Conservation (phyloP, 2,329 filamentous ascomycete species). For the Clathrospora elynae region DNA sequence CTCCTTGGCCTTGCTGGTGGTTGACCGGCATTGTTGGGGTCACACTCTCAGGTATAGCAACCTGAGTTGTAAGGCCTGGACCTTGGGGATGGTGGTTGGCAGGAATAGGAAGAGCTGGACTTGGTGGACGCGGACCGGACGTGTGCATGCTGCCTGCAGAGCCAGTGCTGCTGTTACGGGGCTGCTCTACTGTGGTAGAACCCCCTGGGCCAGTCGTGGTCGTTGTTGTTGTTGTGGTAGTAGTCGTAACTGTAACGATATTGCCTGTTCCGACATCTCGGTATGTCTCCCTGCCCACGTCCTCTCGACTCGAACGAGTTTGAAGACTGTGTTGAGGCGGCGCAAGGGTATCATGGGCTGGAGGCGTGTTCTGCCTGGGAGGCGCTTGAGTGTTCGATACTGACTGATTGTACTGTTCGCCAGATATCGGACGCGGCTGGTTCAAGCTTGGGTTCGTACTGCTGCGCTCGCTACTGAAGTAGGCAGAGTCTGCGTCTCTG, state of each 20-base stretch:
- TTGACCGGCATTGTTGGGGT: constrained; percentile 12
- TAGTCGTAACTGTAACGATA: constrained; percentile 44
- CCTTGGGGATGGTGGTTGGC: constrained; percentile 19
- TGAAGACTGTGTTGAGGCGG: constrained; percentile 23
- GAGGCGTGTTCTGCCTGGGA: constrained; percentile 10
- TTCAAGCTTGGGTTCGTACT: constrained; percentile 43
- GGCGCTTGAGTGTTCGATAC: constrained; percentile 23
- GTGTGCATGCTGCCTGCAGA: constrained; percentile 37
- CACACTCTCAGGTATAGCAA: constrained; percentile 14
- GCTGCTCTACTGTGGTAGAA: constrained; percentile 41
- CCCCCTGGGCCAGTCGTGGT: constrained; percentile 45
- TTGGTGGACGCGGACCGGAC: constrained; percentile 42
- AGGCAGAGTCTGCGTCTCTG: constrained; percentile 40
- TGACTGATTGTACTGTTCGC: constrained; percentile 31
- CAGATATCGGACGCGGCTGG: constrained; percentile 34
- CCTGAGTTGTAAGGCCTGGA: constrained; percentile 19
- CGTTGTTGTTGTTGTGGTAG: constrained; percentile 46
- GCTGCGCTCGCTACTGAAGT: constrained; percentile 42
- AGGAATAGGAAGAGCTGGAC: constrained; percentile 32
- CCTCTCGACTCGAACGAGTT: constrained; percentile 30
- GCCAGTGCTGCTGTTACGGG: constrained; percentile 20
- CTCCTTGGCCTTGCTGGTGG: constrained; percentile 5
- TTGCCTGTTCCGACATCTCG: constrained; percentile 41
- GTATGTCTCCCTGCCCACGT: constrained; percentile 38
- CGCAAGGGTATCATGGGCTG: constrained; percentile 17